Percentiles rank a stretch among this genome's conserved stretches.
These are phyloP conservation scores for Sicyos edulis DNA, from an alignment of 306 rosid species.

Conservation along the genomic window DNA sequence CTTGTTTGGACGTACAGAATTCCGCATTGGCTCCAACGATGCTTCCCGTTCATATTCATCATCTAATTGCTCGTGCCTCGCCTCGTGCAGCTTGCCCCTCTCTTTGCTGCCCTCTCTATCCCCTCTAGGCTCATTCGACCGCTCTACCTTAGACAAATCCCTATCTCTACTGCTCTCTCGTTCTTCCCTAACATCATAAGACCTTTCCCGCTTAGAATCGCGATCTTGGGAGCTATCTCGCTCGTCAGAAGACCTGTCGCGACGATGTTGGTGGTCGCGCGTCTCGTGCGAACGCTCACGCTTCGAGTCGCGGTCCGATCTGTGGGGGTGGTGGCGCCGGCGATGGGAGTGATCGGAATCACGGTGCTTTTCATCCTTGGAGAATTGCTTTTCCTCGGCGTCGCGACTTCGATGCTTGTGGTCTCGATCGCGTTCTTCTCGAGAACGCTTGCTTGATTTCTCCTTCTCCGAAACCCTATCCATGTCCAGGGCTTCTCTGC, in stretches of 20 bases:
- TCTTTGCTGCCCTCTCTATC: conserved; percentile 39
- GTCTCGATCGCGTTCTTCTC: conserved; percentile 45
- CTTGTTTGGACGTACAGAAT: conserved; percentile 44
- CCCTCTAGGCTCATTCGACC: conserved; percentile 19
- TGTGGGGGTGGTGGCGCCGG: conserved; percentile 30
- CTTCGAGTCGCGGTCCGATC: conserved; percentile 49
- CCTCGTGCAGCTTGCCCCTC: conserved; percentile 33
- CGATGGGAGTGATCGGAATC: conserved; percentile 46
- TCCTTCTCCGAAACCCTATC: conserved; percentile 44
- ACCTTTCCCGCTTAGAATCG: conserved; percentile 40
- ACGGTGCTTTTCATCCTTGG: conserved; percentile 30
- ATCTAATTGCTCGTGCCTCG: conserved; percentile 27
- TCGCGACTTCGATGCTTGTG: conserved; percentile 31
- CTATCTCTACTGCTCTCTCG: conserved; percentile 50
- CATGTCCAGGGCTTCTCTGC: conserved; percentile 50
- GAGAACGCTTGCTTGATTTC: conserved; percentile 44
- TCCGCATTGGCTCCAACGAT: conserved; percentile 14
- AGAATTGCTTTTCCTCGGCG: conserved; percentile 33
- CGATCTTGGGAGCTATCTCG: conserved; percentile 25
- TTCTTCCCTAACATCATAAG: conserved; percentile 31
- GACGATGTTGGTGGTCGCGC: conserved; percentile 43
- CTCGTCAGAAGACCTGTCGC: conserved; percentile 32
- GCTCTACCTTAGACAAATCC: conserved; percentile 7
- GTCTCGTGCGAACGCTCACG: conserved; percentile 41
- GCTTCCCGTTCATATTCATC: conserved; percentile 27